Evolutionary conservation across 2,329 filamentous ascomycete genomes (phyloP), one percentile per base, ranked within the genome.

Genomic region (Stylonectria norvegica): DNA sequence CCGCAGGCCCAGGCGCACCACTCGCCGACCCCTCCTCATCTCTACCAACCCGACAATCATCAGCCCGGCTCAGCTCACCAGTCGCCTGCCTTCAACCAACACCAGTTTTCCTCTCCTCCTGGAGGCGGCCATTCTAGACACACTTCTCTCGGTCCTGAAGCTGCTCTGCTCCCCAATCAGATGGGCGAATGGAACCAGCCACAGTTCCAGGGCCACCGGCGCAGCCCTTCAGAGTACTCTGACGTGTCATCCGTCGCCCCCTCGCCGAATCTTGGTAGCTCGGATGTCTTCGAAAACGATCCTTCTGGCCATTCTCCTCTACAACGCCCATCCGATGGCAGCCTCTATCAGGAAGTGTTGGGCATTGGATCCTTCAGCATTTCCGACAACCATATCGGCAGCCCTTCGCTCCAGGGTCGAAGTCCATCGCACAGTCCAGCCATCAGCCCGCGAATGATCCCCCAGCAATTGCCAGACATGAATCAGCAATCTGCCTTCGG

Each of bases 191-290:
- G 76, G 76, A 71, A 53, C 29, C 71, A 72, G 40, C 65, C 70
- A 11, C 75, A 79, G 44, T 96, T 95, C 58, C 84, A 87, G 51
- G 74, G 79, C n/a, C 91, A 96, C 61, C 79, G 89, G 53, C 81
- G 90, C 57, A 83, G 80, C 25, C 86, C 88, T 1, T 96, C 90
- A n/a, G 91, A 96, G 54, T 89, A 85, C 57, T 95, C 89, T 3
- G 91, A 96, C 52, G 83, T 95, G 5, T 95, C 84, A 5, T 95
- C 89, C 14, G 86, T 83, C 12, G 83, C 86, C 16, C 86, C 83
- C 17, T 96, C 91, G 14, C 91, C 91, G 4, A 89, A 88, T 58
- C 68, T 95, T 42, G 78, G 77, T 19, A 85, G 85, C 52, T 76
- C 85, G 45, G 90, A 96, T 56, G 79, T 72, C 48, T 94, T 95